Percentiles rank a stretch among this genome's conserved stretches.
phyloP scores from a whole-genome alignment of 768 basidiomycete genomes.

The Tulasnella sp. region DNA sequence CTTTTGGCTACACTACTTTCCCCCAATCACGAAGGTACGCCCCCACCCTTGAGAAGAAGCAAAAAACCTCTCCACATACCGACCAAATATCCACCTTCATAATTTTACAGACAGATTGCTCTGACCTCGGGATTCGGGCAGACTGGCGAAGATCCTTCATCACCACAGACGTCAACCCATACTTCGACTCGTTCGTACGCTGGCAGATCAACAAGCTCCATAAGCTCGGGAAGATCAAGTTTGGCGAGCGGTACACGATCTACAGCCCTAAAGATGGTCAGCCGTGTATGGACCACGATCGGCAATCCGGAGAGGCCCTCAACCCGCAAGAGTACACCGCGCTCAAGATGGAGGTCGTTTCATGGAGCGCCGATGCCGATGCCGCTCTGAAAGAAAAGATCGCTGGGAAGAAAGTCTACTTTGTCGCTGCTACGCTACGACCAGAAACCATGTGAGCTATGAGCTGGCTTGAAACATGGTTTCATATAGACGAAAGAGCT shows the following conservation, averaged over 20 bases:
- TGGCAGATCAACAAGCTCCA: conserved; percentile 97
- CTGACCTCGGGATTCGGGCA: conserved; percentile 82
- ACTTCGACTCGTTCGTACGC: conserved; percentile 92
- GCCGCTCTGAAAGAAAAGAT: conserved; percentile 52
- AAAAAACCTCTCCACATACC: background rate
- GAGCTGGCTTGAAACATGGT: background rate
- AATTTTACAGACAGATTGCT: conserved; percentile 58
- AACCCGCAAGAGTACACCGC: conserved; percentile 94
- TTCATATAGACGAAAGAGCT: background rate
- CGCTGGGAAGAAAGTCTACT: conserved; percentile 68
- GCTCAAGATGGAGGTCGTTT: conserved; percentile 84
- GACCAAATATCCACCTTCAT: too few relatives aligned
- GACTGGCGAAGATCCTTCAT: conserved; percentile 95
- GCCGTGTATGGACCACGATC: conserved; percentile 99
- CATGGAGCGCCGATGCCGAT: conserved; percentile 68
- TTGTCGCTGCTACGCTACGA: conserved; percentile 93
- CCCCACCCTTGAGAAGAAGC: background rate
- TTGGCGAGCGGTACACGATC: conserved; percentile 95
- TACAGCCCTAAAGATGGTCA: conserved; percentile 98
- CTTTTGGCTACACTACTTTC: conserved; percentile 89
- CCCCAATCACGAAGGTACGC: conserved; percentile 81
- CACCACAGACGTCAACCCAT: conserved; percentile 92
- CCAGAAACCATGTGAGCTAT: conserved; percentile 85
- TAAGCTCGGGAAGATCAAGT: conserved; percentile 84
- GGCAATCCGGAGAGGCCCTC: conserved; percentile 84